Evolutionary conservation across 257 asterid species (phyloP), one percentile per base, ranked within the genome.

Genomic region (Thymus quinquecostatus): DNA sequence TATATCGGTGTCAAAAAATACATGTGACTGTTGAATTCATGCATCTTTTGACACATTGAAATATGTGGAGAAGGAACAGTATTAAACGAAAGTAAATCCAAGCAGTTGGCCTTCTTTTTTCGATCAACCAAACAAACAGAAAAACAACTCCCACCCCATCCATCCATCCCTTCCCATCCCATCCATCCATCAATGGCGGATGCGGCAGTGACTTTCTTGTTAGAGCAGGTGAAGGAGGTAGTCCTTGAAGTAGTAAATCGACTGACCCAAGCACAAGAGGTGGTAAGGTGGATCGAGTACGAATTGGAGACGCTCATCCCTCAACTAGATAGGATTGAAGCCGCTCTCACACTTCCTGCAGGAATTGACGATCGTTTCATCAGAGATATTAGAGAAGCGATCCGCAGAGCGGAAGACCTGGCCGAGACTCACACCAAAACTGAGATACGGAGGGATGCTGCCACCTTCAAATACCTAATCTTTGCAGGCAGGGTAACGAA

Each of bases 161-260:
- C n/a, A n/a, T n/a, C n/a, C n/a, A n/a, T n/a, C n/a, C n/a, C n/a
- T n/a, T n/a, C n/a, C n/a, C n/a, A n/a, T n/a, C n/a, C n/a, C n/a
- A n/a, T n/a, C n/a, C n/a, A n/a, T n/a, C n/a, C n/a, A n/a, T n/a
- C 29, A 36, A 60, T 60, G 65, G 65, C 47, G 47, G 65, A 60
- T 0, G 65, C 32, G 6, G 65, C 7, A 14, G 65, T 60, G 6
- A 1, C 0, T 36, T 34, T 8, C 6, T 59, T 2, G 48, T 0
- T 59, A 0, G 2, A 12, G 4, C 33, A 13, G 1, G 1, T 33
- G 21, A 6, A 6, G 40, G 32, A 36, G 6, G 0, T 21, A 21
- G 11, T 7, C 10, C 10, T 2, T 6, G 0, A 43, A 0, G 10
- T 0, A 6, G 8, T 36, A 36, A 36, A 36, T 5, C 2, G 2